Base-by-base conservation (phyloP, 2,329 filamentous ascomycete genomes). In the Colletotrichum tofieldiae region DNA sequence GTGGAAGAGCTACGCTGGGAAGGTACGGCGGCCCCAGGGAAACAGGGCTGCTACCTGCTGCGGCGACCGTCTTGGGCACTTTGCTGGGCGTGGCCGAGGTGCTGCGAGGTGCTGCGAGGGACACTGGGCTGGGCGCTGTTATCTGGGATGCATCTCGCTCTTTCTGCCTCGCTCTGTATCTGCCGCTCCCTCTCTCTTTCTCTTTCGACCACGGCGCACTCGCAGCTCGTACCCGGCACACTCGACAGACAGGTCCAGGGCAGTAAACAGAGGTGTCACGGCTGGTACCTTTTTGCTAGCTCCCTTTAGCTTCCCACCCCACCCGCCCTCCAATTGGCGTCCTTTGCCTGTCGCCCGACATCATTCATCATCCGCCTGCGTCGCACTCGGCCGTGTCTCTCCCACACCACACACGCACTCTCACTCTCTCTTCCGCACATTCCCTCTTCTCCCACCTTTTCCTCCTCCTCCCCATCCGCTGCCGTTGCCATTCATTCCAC, bases 401-500 rank as follows among this genome's bases (percentile, higher is more conserved):
- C 51, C 61, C 49, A 54, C 60, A 45, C 45, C 20, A 55, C 52
- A 23, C 52, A 55, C 52, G 20, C 56, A 59, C 49, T 37, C 67
- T 55, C 52, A 35, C 23, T 29, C 64, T 41, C 54, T 60, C 67
- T 61, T 59, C 41, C 37, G 29, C 65, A 9, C 45, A n/a, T 45
- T 58, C 29, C 26, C 29, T 37, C 39, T 14, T 68, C 32, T 41
- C 43, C 49, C 65, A 59, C 58, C n/a, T 49, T 32, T 64, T 47
- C 23, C 59, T 29, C 49, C 61, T 67, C 64, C 20, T n/a, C 16
- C 55, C 23, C 41, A 26, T 26, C 55, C 65, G 59, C 60, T 45
- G 59, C 69, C 69, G 52, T 29, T 65, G 35, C 32, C 69, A 72
- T 60, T 72, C 69, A 72, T 72, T 72, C 69, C 69, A 59, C 69